Conservation (phyloP, 1,284 basidiomycete genomes). For the Omphalotus olearius region DNA sequence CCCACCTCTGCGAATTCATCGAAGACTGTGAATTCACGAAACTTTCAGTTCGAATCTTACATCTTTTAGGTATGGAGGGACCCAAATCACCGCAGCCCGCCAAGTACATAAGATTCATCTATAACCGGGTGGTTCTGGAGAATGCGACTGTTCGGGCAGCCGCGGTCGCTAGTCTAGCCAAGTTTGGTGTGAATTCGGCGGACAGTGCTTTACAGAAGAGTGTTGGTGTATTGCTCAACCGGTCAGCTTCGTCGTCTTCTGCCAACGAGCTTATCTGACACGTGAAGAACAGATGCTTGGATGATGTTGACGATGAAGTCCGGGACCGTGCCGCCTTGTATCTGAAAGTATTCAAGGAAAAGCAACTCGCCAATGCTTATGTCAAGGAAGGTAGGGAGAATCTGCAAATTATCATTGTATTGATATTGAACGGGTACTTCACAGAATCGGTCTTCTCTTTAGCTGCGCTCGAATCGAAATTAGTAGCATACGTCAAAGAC, state of each 20-base stretch:
- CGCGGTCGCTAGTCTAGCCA: slow-evolving; percentile 91
- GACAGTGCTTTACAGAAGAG: slow-evolving; percentile 82
- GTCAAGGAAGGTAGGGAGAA: slow-evolving; percentile 78
- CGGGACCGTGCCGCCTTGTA: slow-evolving; percentile 97
- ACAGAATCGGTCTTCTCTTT: slow-evolving; percentile 91
- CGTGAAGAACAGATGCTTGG: slow-evolving; percentile 69
- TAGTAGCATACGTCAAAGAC: slow-evolving; percentile 88
- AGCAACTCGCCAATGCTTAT: slow-evolving; percentile 78
- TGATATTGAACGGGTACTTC: slow-evolving; percentile 6
- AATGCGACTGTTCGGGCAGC: slow-evolving; percentile 98
- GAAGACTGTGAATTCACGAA: slow-evolving; percentile 99
- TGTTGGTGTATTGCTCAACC: slow-evolving; percentile 80
- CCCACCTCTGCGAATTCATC: slow-evolving; percentile 99
- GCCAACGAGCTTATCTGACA: background rate
- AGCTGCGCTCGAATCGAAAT: slow-evolving; percentile 79
- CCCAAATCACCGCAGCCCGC: slow-evolving; percentile 94
- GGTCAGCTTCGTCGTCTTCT: slow-evolving; percentile 41
- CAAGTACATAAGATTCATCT: slow-evolving; percentile 99
- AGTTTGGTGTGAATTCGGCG: slow-evolving; percentile 89
- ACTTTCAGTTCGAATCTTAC: slow-evolving; percentile 94
- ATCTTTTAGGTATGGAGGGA: slow-evolving; percentile 93
- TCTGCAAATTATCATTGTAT: background rate
- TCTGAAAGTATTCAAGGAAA: slow-evolving; percentile 80
- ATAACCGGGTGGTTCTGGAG: slow-evolving; percentile 98
- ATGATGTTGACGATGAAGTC: slow-evolving; percentile 99